phyloP scores from a whole-genome alignment of 495 filamentous ascomycete genomes.

The Penicillium pulvis region DNA sequence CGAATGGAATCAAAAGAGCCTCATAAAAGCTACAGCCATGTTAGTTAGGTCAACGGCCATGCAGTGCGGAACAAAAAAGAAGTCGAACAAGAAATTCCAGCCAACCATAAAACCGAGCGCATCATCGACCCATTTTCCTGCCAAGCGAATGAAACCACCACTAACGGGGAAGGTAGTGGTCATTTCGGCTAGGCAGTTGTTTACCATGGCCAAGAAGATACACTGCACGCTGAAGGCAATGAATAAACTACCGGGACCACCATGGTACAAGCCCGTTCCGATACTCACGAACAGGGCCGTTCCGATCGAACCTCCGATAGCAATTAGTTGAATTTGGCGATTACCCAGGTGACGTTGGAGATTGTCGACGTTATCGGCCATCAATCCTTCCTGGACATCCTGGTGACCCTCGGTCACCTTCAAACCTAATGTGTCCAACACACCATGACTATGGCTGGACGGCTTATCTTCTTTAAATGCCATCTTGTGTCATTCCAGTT shows the following conservation, averaged over 20 bases:
- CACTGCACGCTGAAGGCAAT: conserved; percentile 38
- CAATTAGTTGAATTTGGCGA: conserved; percentile 58
- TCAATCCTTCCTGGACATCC: conserved; percentile 30
- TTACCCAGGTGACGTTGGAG: conserved; percentile 37
- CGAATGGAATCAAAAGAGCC: conserved; percentile 69
- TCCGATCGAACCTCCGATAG: conserved; percentile 60
- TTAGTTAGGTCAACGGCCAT: conserved; percentile 3
- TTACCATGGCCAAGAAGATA: conserved; percentile 38
- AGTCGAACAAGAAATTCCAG: conserved; percentile 58
- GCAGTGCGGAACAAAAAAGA: not conserved
- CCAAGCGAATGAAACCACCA: conserved; percentile 53
- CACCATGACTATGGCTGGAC: conserved; percentile 1
- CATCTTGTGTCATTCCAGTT: conserved; percentile 14
- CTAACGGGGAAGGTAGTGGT: conserved; percentile 57
- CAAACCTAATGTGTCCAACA: conserved; percentile 16
- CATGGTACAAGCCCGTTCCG: conserved; percentile 34
- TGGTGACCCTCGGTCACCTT: conserved; percentile 18
- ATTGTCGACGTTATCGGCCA: conserved; percentile 31
- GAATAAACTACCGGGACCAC: conserved; percentile 59
- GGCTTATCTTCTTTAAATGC: conserved; percentile 20
- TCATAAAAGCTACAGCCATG: conserved; percentile 51
- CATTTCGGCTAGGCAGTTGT: conserved; percentile 49
- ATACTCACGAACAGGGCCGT: conserved; percentile 58
- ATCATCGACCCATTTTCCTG: conserved; percentile 52
- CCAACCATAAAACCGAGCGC: conserved; percentile 58